These are phyloP conservation scores for Pythium utonaiense DNA, from an alignment of 352 stramenopile genomes.

Conservation along the genomic window DNA sequence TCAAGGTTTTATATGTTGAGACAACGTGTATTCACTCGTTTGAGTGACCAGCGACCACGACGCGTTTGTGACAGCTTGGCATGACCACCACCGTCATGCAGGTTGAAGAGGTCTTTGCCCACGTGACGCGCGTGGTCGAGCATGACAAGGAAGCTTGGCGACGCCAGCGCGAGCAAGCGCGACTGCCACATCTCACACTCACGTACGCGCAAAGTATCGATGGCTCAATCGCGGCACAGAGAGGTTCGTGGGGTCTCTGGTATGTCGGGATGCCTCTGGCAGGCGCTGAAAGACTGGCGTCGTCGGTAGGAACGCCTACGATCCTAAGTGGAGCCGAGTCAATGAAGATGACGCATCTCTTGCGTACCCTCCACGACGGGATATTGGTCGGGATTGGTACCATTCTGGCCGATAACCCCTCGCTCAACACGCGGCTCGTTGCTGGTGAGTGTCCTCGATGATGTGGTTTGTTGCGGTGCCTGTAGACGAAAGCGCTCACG, in stretches of 20 bases:
- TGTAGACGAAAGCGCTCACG: background rate
- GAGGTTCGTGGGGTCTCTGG: constrained; percentile 29
- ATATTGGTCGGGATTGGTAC: constrained; percentile 89
- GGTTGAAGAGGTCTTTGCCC: constrained; percentile 27
- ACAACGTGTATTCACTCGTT: constrained; percentile 8
- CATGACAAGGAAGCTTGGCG: constrained; percentile 27
- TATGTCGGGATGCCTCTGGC: no score
- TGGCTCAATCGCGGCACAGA: constrained; percentile 64
- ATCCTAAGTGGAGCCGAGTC: constrained; percentile 63
- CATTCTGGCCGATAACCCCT: constrained; percentile 84
- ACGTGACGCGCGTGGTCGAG: constrained; percentile 29
- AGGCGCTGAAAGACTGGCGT: no score
- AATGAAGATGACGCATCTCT: constrained; percentile 85
- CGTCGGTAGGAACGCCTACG: constrained; percentile 46
- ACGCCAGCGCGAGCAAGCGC: background rate
- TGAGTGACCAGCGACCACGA: background rate
- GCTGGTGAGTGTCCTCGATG: constrained; percentile 45
- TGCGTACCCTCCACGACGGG: constrained; percentile 82
- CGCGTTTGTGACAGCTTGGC: background rate
- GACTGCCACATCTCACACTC: constrained; percentile 63
- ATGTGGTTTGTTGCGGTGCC: no score
- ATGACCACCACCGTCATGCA: constrained; percentile 10
- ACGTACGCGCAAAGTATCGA: constrained; percentile 91
- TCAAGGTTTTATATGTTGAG: constrained; percentile 19
- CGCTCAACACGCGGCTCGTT: constrained; percentile 68